These are phyloP conservation scores for Xylaria sp. DNA, from an alignment of 2,329 filamentous ascomycete genomes.

Conservation along the genomic window DNA sequence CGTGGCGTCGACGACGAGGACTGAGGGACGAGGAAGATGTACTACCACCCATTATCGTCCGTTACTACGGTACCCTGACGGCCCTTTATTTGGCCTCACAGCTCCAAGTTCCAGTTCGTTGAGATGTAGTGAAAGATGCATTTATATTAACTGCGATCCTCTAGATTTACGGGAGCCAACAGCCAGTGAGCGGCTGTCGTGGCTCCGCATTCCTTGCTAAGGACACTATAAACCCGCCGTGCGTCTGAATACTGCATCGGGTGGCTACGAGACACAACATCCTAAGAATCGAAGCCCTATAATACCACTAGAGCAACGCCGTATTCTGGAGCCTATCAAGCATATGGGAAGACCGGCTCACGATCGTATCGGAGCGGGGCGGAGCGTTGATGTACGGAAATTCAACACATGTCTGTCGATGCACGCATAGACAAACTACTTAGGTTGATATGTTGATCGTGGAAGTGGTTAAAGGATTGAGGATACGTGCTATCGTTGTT, in stretches of 20 bases:
- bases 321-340: background rate
- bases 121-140: background rate
- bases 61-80: slow-evolving; percentile 5
- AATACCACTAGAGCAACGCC: background rate
- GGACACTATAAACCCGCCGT: background rate
- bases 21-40: slow-evolving; percentile 13
- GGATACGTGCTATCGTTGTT: slow-evolving; percentile 6
- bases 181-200: background rate
- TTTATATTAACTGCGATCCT: background rate
- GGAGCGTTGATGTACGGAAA: background rate
- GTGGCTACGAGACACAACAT: background rate
- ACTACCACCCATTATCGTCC: slow-evolving; percentile 9
- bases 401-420: background rate
- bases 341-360: background rate
- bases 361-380: background rate
- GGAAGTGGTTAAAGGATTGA: background rate
- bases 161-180: background rate
- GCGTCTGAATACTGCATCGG: background rate
- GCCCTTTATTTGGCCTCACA: background rate
- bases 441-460: background rate
- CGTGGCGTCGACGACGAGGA: slow-evolving; percentile 41
- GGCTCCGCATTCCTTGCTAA: background rate
- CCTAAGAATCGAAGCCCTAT: background rate
- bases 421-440: background rate
- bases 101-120: background rate